Evolutionary conservation across 192 early-diverging fungal species (phyloP), one percentile per base, ranked within the genome.

Genomic region (Dispira simplex): DNA sequence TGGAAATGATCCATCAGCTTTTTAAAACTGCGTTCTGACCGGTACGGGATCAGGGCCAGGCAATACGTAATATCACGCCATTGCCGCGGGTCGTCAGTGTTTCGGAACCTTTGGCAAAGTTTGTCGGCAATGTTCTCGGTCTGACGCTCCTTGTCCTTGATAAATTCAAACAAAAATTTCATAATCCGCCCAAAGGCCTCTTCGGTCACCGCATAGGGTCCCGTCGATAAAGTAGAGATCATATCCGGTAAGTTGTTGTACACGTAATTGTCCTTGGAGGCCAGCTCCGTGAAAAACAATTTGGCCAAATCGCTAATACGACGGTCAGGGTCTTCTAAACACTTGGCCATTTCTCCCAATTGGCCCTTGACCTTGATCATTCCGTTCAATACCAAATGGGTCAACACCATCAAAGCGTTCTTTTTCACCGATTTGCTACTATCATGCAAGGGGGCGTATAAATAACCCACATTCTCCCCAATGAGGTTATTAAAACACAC

Each of bases 361-460:
- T 99, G 94, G 11, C 95, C 97, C 71, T 97, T 99, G 45, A 95
- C 95, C 69, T 99, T 99, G 70, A 99, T 86, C 94, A 97, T 97
- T 25, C 95, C 95, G 70, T 99, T 99, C 51, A 99, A 77, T 48
- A 98, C 92, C 73, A 99, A 74, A 69, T 96, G 93, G 0, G 95
- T 95, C 46, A 99, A 71, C 13, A 99, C 97, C 97, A 99, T 99
- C 46, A 99, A 83, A 47, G 93, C 85, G 70, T 95, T 98, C 75
- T 94, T 95, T 71, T 94, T 92, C 44, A 97, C 93, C 11, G 81
- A 70, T 2, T 70, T 70, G 67, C 96, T 89, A 0, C 73, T 64
- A 69, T 99, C 97, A 18, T 80, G 74, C 43, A 99, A 79, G 13
- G 93, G 88, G 20, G 90, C 90, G 70, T 99, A 99, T 2, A 99